Evolutionary conservation across 495 filamentous ascomycete species (phyloP).

Genomic region (Aspergillus funiculosus): DNA sequence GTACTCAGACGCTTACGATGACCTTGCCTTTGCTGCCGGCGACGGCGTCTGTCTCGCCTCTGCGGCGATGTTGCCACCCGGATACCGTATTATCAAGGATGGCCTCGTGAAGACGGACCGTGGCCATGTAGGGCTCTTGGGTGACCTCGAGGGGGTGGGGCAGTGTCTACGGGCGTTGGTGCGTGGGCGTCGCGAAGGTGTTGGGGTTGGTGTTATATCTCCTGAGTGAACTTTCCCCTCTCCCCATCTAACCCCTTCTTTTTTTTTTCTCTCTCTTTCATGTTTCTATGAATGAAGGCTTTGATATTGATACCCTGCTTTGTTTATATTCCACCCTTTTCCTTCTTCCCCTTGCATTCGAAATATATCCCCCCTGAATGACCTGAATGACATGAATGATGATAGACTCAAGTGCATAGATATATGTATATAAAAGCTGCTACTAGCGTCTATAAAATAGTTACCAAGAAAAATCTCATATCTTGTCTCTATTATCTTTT

Average conservation of each 20-base stretch:
- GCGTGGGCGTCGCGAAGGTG: slow-evolving; percentile 60
- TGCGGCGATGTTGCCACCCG: slow-evolving; percentile 79
- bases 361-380: too few species aligned
- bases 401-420: too few species aligned
- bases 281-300: neutral
- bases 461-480: too few species aligned
- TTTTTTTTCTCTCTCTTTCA: neutral
- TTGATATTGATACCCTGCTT: slow-evolving; percentile 7
- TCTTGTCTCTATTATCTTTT: too few species aligned
- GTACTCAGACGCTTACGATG: slow-evolving; percentile 74
- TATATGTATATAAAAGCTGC: too few species aligned
- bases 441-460: too few species aligned
- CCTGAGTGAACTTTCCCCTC: neutral
- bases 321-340: neutral
- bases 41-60: slow-evolving; percentile 85
- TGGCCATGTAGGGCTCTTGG: slow-evolving; percentile 80
- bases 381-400: too few species aligned
- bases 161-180: slow-evolving; percentile 62
- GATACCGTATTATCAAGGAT: slow-evolving; percentile 64
- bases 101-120: slow-evolving; percentile 74
- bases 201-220: slow-evolving; percentile 48
- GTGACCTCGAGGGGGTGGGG: slow-evolving; percentile 79
- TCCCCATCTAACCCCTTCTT: neutral
- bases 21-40: slow-evolving; percentile 78
- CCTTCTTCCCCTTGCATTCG: neutral